phyloP scores from a whole-genome alignment of 1,139 yeast genomes.

The Taphrina deformans region DNA sequence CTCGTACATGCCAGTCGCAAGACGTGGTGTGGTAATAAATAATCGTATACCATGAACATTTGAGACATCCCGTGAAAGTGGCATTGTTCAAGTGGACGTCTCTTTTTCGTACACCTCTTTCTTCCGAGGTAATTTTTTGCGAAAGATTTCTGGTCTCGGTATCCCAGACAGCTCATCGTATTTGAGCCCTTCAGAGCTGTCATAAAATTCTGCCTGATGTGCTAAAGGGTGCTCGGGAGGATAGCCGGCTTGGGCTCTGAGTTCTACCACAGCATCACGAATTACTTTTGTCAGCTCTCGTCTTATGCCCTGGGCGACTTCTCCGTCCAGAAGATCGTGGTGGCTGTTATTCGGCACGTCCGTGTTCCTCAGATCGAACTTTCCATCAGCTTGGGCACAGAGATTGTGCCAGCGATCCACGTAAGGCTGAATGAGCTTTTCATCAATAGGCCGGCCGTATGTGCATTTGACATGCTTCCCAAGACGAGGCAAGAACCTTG shows the following conservation, averaged over 20 bases:
- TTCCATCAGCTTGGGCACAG: conserved; percentile 63
- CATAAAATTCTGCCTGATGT: conserved; percentile 20
- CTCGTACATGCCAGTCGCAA: too few species aligned
- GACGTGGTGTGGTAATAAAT: too few species aligned
- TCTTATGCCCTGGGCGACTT: conserved; percentile 63
- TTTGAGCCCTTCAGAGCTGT: conserved; percentile 27
- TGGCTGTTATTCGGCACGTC: neutral
- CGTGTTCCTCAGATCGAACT: neutral
- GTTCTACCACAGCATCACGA: conserved; percentile 61
- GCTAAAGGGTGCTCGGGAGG: conserved; percentile 52
- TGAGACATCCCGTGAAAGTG: neutral
- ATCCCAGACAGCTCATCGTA: conserved; percentile 28
- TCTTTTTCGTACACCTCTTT: conserved; percentile 25
- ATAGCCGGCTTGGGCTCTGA: conserved; percentile 60
- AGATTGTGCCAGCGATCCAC: conserved; percentile 46
- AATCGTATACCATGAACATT: too few species aligned
- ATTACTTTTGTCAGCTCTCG: conserved; percentile 68
- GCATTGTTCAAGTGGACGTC: neutral
- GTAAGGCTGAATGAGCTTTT: conserved; percentile 50
- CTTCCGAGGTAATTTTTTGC: conserved; percentile 6
- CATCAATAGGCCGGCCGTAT: conserved; percentile 72
- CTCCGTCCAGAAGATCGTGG: conserved; percentile 59
- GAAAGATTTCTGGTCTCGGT: conserved; percentile 29
- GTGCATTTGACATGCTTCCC: conserved; percentile 69
- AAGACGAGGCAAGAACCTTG: conserved; percentile 64